A percentile compares a stretch with the other conserved stretches of the same genome.
Evolutionary conservation across 2,329 filamentous ascomycete genomes (phyloP).

Genomic region (Pseudogymnoascus sp.): DNA sequence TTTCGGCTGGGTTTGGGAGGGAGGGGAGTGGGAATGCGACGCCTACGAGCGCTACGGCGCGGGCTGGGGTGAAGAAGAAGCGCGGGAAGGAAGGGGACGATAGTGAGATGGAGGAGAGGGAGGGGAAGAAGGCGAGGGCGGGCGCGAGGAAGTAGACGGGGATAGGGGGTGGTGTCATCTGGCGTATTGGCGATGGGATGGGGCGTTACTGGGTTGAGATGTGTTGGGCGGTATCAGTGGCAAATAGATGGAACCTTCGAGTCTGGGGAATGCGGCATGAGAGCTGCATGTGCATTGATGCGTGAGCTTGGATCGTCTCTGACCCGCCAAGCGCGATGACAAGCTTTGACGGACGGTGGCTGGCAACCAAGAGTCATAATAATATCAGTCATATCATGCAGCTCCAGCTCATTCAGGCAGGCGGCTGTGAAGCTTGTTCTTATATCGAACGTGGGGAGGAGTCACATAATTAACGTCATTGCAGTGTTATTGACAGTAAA

Average conservation of each 20-base stretch:
- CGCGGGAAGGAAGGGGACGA: slow-evolving; percentile 39
- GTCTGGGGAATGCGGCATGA: neutral
- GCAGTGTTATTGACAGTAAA: neutral
- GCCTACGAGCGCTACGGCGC: slow-evolving; percentile 46
- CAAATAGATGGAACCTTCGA: neutral
- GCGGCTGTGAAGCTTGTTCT: neutral
- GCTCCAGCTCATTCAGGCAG: neutral
- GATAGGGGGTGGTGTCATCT: neutral
- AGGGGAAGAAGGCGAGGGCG: slow-evolving; percentile 32
- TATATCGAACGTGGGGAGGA: neutral
- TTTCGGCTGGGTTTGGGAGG: slow-evolving; percentile 48
- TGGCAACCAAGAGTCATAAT: neutral
- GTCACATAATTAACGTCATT: neutral
- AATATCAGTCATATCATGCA: neutral
- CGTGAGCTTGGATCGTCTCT: neutral
- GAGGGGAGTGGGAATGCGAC: slow-evolving; percentile 44
- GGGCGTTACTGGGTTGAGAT: neutral
- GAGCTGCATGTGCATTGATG: neutral
- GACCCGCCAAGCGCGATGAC: neutral
- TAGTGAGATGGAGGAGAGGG: slow-evolving; percentile 50
- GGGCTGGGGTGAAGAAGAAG: slow-evolving; percentile 38
- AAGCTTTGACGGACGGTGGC: neutral
- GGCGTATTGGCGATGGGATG: neutral
- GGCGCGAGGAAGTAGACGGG: neutral
- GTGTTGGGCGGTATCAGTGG: neutral